phyloP scores from a whole-genome alignment of 176 grass and related monocot species.

The Musa beccarii region DNA sequence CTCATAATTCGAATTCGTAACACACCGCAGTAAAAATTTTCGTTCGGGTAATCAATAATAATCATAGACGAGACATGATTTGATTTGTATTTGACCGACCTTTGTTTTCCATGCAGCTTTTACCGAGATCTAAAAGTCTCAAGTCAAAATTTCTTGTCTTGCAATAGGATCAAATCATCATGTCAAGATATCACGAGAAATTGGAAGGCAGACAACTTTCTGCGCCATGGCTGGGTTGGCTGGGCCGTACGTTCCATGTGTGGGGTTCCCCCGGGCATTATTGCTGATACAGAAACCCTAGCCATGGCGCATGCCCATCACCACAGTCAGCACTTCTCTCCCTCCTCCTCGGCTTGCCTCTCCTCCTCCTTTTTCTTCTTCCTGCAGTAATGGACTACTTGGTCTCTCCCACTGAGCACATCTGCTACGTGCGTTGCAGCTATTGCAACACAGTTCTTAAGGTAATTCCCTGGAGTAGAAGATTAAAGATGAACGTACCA shows the following conservation, averaged over 20 bases:
- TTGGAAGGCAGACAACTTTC: background rate
- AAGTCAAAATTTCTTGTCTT: no score
- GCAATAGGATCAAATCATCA: background rate
- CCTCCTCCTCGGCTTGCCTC: slow-evolving; percentile 2
- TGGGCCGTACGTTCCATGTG: slow-evolving; percentile 37
- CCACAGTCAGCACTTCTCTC: background rate
- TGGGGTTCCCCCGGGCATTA: slow-evolving; percentile 51
- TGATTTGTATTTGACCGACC: no score
- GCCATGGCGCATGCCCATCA: slow-evolving; percentile 29
- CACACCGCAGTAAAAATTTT: no score
- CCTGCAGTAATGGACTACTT: slow-evolving; percentile 55
- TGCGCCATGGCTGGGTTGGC: slow-evolving; percentile 23
- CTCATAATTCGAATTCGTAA: no score
- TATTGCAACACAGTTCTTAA: slow-evolving; percentile 86
- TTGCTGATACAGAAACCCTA: slow-evolving; percentile 80
- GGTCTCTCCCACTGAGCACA: slow-evolving; percentile 61
- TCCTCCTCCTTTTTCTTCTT: background rate
- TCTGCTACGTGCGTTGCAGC: slow-evolving; percentile 89
- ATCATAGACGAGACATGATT: no score
- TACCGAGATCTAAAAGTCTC: background rate
- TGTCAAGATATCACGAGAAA: background rate
- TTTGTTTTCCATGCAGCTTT: background rate
- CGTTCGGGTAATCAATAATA: no score
- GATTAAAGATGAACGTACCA: slow-evolving; percentile 15
- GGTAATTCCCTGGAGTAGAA: slow-evolving; percentile 40